Percentiles rank a stretch among this genome's conserved stretches.
phyloP scores from a whole-genome alignment of 768 basidiomycete species.

The Amanita inopinata region DNA sequence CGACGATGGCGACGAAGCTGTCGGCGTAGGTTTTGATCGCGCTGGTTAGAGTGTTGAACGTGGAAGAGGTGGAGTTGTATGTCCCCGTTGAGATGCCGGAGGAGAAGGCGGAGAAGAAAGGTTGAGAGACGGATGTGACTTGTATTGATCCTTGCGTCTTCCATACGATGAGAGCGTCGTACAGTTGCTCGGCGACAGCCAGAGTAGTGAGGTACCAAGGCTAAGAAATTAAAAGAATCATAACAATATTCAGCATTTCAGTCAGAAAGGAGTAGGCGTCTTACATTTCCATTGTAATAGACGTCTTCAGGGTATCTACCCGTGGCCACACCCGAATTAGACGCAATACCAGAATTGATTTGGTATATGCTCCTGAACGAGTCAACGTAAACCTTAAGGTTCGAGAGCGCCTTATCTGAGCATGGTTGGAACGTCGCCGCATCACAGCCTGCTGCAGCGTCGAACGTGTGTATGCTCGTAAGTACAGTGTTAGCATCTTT shows the following conservation, averaged over 20 bases:
- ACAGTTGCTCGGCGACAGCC: slow-evolving; percentile 69
- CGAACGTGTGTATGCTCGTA: slow-evolving; percentile 72
- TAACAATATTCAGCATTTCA: too few relatives aligned
- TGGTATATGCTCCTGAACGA: slow-evolving; percentile 54
- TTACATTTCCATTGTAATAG: slow-evolving; percentile 63
- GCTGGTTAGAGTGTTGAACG: slow-evolving; percentile 37
- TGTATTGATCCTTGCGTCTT: slow-evolving; percentile 34
- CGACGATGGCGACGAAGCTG: slow-evolving; percentile 45
- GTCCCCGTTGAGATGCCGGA: slow-evolving; percentile 39
- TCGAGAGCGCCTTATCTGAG: slow-evolving; percentile 65
- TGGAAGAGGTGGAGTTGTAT: slow-evolving; percentile 35
- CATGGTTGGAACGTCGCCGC: slow-evolving; percentile 69
- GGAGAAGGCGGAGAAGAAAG: slow-evolving; percentile 59
- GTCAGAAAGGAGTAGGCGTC: too few relatives aligned
- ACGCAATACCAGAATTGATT: slow-evolving; percentile 51
- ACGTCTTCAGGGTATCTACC: slow-evolving; percentile 75
- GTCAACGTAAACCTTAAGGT: slow-evolving; percentile 55
- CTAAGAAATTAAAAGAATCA: too few relatives aligned
- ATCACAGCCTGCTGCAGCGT: slow-evolving; percentile 64
- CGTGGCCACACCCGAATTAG: slow-evolving; percentile 52
- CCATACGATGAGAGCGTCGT: slow-evolving; percentile 64
- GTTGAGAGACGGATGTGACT: slow-evolving; percentile 50
- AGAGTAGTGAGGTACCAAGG: slow-evolving; percentile 73
- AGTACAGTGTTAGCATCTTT: slow-evolving; percentile 67
- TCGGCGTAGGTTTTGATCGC: slow-evolving; percentile 54